Base-by-base conservation (phyloP, 306 rosid genomes). In the Acacia crassicarpa region DNA sequence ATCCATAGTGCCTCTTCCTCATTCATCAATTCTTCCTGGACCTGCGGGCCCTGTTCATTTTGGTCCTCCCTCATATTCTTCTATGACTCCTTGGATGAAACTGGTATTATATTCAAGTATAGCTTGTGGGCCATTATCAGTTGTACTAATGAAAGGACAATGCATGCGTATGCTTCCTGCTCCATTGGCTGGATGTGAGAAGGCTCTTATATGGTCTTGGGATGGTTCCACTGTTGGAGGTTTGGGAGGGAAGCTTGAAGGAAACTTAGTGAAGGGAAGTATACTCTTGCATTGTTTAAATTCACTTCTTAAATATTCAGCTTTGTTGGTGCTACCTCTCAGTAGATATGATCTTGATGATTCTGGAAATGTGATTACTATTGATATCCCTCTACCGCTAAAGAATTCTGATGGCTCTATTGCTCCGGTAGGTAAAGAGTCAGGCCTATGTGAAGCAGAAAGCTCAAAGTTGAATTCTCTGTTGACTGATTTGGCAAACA, bases 31-130 rank as follows among this genome's bases (percentile, higher is more conserved):
- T 83, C 98, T 95, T 90, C 99, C 99, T 73, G 91, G 90, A 73
- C 89, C 94, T 2, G 25, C 91, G 38, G 94, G 97, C 63, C 98
- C 97, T 8, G 83, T 92, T 86, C 97, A 95, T 89, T 95, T 95
- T 86, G 98, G 98, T 78, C 97, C 99, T 76, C 98, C 99, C 35
- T 87, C 98, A 22, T 90, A 93, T 88, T 93, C 98, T 66, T 93
- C 90, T 20, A 92, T 92, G 97, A 89, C 97, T 85, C 99, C 98
- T 80, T 93, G 99, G 99, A 93, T 95, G 97, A 95, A 95, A 81
- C 74, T 95, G 84, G 98, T 91, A n/a, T 75, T 95, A 80, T 95
- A 95, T 87, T 85, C 97, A 78, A 91, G 91, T 69, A 82, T 88
- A 67, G 88, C 91, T 48, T 76, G 92, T 86, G 98, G 99, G 59